Percentiles rank a stretch among this genome's conserved stretches.
Conservation (phyloP, 1,139 yeast genomes). For the Yamadazyma mexicana region DNA sequence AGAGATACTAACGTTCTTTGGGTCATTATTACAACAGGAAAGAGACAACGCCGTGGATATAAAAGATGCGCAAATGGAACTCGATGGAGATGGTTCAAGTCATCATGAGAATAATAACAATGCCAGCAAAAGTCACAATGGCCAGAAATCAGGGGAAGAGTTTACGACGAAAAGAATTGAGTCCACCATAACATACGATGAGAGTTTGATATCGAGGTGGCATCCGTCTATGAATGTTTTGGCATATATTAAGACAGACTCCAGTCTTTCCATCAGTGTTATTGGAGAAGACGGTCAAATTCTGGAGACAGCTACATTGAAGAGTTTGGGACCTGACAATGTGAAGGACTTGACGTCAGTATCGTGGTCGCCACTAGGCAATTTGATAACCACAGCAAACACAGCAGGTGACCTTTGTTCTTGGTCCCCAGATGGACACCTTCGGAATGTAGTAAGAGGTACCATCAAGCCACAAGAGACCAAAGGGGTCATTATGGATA, state of each 20-base stretch:
- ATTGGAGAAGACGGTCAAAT: constrained; percentile 25
- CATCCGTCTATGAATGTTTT: constrained; percentile 38
- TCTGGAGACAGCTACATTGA: constrained; percentile 35
- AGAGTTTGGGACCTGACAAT: constrained; percentile 27
- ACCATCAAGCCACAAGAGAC: constrained; percentile 12
- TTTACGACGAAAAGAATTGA: constrained; percentile 24
- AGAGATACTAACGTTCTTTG: constrained; percentile 28
- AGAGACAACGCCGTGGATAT: constrained; percentile 5
- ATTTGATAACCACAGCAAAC: constrained; percentile 55
- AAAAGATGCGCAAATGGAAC: constrained; percentile 7
- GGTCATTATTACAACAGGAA: constrained; percentile 30
- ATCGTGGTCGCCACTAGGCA: constrained; percentile 67
- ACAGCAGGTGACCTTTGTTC: constrained; percentile 65
- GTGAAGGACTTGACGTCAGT: constrained; percentile 39
- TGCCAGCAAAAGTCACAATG: constrained; percentile 3
- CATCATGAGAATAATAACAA: neutral
- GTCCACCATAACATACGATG: constrained; percentile 24
- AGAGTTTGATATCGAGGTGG: constrained; percentile 39
- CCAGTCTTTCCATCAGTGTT: constrained; percentile 37
- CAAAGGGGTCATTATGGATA: constrained; percentile 18
- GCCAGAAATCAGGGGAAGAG: constrained; percentile 3
- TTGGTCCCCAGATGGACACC: constrained; percentile 67
- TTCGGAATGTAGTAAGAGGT: constrained; percentile 52
- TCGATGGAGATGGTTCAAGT: constrained; percentile 3
- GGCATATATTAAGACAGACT: constrained; percentile 38